Evolutionary conservation across 768 basidiomycete genomes (phyloP).

Genomic region (Boletus reticuloceps): DNA sequence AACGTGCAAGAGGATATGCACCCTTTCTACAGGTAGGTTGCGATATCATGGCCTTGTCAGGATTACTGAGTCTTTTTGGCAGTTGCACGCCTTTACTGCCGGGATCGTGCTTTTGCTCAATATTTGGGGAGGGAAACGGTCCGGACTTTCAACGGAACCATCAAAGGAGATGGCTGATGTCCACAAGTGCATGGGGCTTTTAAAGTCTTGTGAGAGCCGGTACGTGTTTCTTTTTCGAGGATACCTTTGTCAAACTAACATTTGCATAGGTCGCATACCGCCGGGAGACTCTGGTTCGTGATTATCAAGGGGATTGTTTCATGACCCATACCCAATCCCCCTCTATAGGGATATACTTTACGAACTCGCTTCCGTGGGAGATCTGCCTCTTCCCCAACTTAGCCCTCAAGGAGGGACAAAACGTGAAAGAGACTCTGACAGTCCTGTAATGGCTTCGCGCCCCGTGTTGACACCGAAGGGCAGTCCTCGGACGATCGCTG

Average conservation of each 20-base stretch:
- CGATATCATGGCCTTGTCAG: too few species aligned
- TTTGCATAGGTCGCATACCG: conserved; percentile 42
- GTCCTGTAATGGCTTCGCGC: conserved; percentile 28
- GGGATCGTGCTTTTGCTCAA: conserved; percentile 54
- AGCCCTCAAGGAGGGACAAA: conserved; percentile 54
- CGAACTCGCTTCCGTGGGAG: conserved; percentile 69
- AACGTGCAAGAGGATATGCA: conserved; percentile 26
- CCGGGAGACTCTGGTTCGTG: conserved; percentile 49
- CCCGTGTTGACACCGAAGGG: conserved; percentile 11
- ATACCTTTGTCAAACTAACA: not conserved
- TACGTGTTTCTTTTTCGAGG: conserved; percentile 15
- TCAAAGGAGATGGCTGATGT: conserved; percentile 50
- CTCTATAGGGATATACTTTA: conserved; percentile 64
- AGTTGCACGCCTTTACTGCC: conserved; percentile 45
- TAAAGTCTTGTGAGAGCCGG: conserved; percentile 37
- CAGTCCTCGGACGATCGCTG: conserved; percentile 29
- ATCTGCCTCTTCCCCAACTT: conserved; percentile 61
- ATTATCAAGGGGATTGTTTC: not conserved
- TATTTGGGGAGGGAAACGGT: conserved; percentile 51
- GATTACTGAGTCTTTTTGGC: not conserved
- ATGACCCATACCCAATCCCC: not conserved
- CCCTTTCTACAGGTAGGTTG: conserved; percentile 31
- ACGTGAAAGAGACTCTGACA: conserved; percentile 61
- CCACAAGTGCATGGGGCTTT: conserved; percentile 44
- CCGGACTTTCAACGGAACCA: conserved; percentile 40